Conservation (phyloP, 805 yeast genomes). For the Wickerhamiella brachini region DNA sequence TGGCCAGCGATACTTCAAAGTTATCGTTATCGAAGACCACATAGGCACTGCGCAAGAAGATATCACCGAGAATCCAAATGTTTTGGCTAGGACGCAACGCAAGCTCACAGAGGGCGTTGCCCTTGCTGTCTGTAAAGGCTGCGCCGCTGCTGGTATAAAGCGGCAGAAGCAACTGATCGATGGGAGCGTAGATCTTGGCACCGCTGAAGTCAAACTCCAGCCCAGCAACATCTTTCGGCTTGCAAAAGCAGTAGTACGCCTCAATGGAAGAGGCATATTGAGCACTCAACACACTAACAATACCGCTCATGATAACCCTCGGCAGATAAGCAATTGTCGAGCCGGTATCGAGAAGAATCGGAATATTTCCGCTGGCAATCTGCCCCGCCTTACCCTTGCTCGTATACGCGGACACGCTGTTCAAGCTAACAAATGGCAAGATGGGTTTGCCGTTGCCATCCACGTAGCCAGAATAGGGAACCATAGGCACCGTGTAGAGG, state of each 20-base stretch:
- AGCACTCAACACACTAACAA: slow-evolving; percentile 27
- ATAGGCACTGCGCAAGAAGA: slow-evolving; percentile 50
- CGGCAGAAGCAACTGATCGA: slow-evolving; percentile 17
- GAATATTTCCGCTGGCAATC: slow-evolving; percentile 4
- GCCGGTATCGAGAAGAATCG: slow-evolving; percentile 39
- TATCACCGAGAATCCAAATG: slow-evolving; percentile 45
- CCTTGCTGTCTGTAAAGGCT: slow-evolving; percentile 10
- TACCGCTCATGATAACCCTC: slow-evolving; percentile 13
- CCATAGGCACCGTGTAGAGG: slow-evolving; percentile 23
- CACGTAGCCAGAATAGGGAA: slow-evolving; percentile 6
- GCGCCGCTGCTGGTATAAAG: slow-evolving; percentile 7
- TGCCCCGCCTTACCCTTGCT: neutral
- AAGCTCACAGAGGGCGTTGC: slow-evolving; percentile 16
- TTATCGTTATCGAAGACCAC: slow-evolving; percentile 56
- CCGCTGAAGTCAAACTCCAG: slow-evolving; percentile 41
- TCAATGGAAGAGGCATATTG: slow-evolving; percentile 23
- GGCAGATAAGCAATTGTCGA: slow-evolving; percentile 36
- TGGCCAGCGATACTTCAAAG: slow-evolving; percentile 42
- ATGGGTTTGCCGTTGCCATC: neutral
- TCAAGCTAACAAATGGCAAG: slow-evolving; percentile 6
- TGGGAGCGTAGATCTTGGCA: slow-evolving; percentile 33
- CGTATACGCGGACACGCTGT: slow-evolving; percentile 4
- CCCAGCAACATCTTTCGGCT: slow-evolving; percentile 11
- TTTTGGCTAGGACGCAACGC: slow-evolving; percentile 21
- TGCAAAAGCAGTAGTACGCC: slow-evolving; percentile 30